Evolutionary conservation across 306 rosid genomes (phyloP).

Genomic region (Lathyrus aphaca): DNA sequence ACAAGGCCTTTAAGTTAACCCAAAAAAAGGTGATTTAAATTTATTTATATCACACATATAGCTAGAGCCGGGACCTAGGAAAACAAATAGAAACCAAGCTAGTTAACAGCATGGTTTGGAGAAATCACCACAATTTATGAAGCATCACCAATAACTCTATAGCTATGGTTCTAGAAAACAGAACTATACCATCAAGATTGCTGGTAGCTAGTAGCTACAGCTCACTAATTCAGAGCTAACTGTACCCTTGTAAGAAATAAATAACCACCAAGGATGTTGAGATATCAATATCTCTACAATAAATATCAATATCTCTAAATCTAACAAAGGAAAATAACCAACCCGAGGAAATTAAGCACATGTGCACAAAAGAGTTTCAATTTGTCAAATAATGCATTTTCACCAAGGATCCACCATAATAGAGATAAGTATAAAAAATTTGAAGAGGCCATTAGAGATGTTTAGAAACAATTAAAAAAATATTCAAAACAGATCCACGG

Average conservation of each 20-base stretch:
- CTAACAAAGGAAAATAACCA: too few species aligned
- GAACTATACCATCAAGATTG: neutral
- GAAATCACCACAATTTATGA: neutral
- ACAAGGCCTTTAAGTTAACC: slow-evolving; percentile 7
- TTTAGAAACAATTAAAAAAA: neutral
- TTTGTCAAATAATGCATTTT: slow-evolving; percentile 15
- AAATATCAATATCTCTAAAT: too few species aligned
- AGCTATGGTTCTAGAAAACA: neutral
- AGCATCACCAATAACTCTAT: neutral
- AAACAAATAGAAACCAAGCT: slow-evolving; percentile 1
- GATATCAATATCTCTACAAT: too few species aligned
- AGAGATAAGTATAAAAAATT: neutral
- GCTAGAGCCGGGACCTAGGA: slow-evolving; percentile 5
- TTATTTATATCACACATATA: slow-evolving; percentile 5
- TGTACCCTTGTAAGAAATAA: neutral
- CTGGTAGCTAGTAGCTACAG: slow-evolving; percentile 8
- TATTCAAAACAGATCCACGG: neutral
- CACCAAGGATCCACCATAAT: neutral
- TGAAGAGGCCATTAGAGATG: slow-evolving; percentile 7
- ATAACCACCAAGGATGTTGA: neutral
- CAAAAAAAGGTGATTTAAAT: neutral
- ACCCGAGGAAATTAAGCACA: too few species aligned
- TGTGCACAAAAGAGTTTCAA: slow-evolving; percentile 15
- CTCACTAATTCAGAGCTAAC: slow-evolving; percentile 21
- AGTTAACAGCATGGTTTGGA: neutral